Evolutionary conservation across 148 eudicot species (phyloP), one percentile per base, ranked within the genome.

Genomic region (Bassia scoparia): DNA sequence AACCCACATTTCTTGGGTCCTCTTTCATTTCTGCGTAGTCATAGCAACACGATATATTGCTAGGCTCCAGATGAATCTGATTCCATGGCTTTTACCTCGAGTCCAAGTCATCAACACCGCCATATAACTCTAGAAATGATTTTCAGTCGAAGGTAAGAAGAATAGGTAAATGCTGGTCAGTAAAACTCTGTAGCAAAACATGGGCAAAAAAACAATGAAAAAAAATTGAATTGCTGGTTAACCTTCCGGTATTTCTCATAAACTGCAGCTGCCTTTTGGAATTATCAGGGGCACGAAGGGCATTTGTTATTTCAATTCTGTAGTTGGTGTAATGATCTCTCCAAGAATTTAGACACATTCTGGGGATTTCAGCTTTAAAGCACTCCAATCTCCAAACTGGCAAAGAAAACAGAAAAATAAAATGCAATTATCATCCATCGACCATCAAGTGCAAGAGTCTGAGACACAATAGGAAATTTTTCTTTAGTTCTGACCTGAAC

Each of bases 191-290:
- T 16, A 24, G 34, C 70, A 68, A 20, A 48, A 68, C 18, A 18
- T 11, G 26, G 6, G 71, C 41, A 49, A 0, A 31, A 26, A 6
- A 7, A 8, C 10, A 20, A 7, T 13, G 16, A 8, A 23, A 59
- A 27, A 30, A 7, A 21, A 33, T 21, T 12, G n/a, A 54, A 9
- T 43, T 35, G 26, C 12, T 10, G 27, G 5, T 44, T 65, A 55
- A 92, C 97, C 96, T 80, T 74, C 72, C 83, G 87, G 70, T 88
- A 90, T 50, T 75, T 82, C 66, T 82, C 80, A 52, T 58, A 82
- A 24, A 86, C 83, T 15, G 71, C 81, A 41, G 73, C 31, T 6
- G 93, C 85, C 23, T 81, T 80, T 71, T 84, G 27, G 79, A 67
- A 26, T 80, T 78, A 16, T 64, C 59, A 53, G 87, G 1, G 33